These are phyloP conservation scores for Beauveria varroae DNA, from an alignment of 2,329 filamentous ascomycete genomes.

Conservation along the genomic window DNA sequence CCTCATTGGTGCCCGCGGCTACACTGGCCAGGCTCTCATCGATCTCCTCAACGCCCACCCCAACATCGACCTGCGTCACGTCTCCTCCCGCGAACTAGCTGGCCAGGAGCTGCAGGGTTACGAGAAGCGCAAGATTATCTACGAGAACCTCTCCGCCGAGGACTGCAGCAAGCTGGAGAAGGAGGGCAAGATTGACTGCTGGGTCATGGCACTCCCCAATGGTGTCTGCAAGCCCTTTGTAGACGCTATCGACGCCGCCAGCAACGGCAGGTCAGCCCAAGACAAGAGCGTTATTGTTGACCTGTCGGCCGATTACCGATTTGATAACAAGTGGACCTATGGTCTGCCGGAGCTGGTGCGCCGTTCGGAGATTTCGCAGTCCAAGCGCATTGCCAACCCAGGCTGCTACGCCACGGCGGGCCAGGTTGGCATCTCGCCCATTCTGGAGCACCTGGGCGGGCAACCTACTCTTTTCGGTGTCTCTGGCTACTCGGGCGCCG, in stretches of 20 bases:
- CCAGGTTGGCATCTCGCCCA: constrained; percentile 79
- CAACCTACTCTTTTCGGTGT: constrained; percentile 83
- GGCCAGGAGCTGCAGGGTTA: constrained; percentile 87
- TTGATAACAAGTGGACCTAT: constrained; percentile 80
- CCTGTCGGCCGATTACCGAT: constrained; percentile 90
- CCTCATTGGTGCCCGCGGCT: constrained; percentile 85
- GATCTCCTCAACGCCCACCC: constrained; percentile 81
- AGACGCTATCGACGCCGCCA: constrained; percentile 61
- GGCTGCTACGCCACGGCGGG: constrained; percentile 94
- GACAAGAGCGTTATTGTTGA: constrained; percentile 77
- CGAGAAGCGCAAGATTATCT: constrained; percentile 82
- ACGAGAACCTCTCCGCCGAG: constrained; percentile 82
- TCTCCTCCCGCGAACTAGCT: constrained; percentile 86
- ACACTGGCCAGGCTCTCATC: constrained; percentile 87
- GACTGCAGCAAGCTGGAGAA: constrained; percentile 81
- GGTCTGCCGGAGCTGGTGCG: constrained; percentile 80
- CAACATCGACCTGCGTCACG: constrained; percentile 80
- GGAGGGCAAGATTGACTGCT: constrained; percentile 81
- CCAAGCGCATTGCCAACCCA: constrained; percentile 85
- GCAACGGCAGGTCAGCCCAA: constrained; percentile 12
- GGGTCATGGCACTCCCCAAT: constrained; percentile 96
- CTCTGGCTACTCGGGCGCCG: constrained; percentile 89
- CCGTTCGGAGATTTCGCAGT: constrained; percentile 66
- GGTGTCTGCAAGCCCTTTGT: constrained; percentile 92
- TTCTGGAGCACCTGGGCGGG: constrained; percentile 69